phyloP scores from a whole-genome alignment of 1,139 yeast species.

The Saccharomyces uvarum region DNA sequence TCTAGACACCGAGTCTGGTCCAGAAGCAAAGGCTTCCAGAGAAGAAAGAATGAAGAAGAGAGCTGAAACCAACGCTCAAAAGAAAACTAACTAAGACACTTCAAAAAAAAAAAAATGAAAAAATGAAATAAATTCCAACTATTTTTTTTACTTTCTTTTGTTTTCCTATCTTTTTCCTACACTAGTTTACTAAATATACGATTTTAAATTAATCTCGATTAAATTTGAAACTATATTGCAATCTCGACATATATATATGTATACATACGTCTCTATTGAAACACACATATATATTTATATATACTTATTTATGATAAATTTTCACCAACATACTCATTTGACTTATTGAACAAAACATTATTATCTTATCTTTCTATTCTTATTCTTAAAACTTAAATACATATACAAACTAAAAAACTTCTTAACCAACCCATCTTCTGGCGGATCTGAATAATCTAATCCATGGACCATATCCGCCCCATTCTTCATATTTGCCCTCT shows the following conservation, averaged over 20 bases:
- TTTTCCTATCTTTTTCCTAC: neutral
- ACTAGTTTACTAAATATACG: neutral
- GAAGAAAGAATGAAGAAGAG: conserved; percentile 47
- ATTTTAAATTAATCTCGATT: neutral
- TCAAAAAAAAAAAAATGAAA: neutral
- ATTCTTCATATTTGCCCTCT: conserved; percentile 48
- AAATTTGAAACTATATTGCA: neutral
- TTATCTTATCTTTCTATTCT: neutral
- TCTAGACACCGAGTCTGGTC: conserved; percentile 77
- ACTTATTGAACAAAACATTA: neutral
- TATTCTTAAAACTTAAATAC: neutral
- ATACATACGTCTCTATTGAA: neutral
- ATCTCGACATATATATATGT: neutral
- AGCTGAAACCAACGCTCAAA: conserved; percentile 41
- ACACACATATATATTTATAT: neutral
- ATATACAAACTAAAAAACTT: neutral
- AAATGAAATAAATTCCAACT: neutral
- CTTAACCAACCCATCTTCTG: conserved; percentile 77
- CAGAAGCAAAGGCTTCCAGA: conserved; percentile 54
- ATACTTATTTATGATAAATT: neutral
- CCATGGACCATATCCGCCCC: conserved; percentile 91
- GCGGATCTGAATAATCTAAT: conserved; percentile 87
- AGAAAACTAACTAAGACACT: conserved; percentile 14
- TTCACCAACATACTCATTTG: neutral
- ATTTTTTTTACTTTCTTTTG: conserved; percentile 1